Percentiles rank a stretch among this genome's conserved stretches.
Evolutionary conservation across 164 flowering plant species (phyloP).

Genomic region (Chimonanthus salicifolius): DNA sequence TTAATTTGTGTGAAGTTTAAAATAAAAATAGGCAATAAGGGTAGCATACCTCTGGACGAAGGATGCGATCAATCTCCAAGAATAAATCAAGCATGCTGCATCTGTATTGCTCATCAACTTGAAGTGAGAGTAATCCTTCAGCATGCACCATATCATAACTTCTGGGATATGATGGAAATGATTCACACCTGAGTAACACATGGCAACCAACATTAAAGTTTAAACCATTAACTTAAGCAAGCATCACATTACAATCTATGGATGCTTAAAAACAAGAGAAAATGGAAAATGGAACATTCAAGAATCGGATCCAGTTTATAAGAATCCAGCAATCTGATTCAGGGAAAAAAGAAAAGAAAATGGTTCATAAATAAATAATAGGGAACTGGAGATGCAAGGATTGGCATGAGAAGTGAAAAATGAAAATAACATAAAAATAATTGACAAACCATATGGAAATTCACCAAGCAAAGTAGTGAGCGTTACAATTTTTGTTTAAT

Average conservation of each 20-base stretch:
- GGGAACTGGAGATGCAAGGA: neutral
- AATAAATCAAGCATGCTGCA: conserved; percentile 74
- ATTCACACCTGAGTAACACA: conserved; percentile 69
- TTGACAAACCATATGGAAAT: too few relatives aligned
- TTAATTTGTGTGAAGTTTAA: neutral
- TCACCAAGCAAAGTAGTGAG: too few relatives aligned
- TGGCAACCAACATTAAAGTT: neutral
- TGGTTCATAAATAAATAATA: neutral
- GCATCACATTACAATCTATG: neutral
- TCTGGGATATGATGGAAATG: conserved; percentile 97
- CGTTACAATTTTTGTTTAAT: neutral
- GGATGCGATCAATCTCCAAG: conserved; percentile 83
- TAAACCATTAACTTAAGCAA: neutral
- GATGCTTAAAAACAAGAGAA: neutral
- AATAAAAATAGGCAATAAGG: neutral
- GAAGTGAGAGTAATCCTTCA: conserved; percentile 73
- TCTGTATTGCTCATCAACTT: conserved; percentile 44
- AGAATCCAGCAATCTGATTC: neutral
- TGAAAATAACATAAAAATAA: too few relatives aligned
- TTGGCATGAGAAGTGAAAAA: neutral
- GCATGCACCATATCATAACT: conserved; percentile 94
- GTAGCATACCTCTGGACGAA: conserved; percentile 88
- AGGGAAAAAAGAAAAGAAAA: too few relatives aligned
- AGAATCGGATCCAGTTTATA: neutral
- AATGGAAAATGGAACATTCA: neutral